A percentile compares a stretch with the other conserved stretches of the same genome.
Evolutionary conservation across 1,139 yeast genomes (phyloP).

Genomic region (Trichomonascaceae sp.): DNA sequence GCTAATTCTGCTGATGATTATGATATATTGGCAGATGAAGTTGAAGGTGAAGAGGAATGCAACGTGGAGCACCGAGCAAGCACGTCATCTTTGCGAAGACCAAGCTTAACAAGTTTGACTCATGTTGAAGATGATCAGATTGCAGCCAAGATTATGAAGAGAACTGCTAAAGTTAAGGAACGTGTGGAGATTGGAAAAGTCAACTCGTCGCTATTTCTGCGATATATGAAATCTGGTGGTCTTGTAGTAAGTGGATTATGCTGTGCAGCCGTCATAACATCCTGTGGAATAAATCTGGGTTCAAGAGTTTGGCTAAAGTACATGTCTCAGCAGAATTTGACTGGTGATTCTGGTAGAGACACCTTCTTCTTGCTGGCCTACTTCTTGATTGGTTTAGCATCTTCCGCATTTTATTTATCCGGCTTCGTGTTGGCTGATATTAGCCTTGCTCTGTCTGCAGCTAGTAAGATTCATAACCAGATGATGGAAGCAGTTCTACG

Average conservation of each 20-base stretch:
- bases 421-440: constrained; percentile 84
- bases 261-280: constrained; percentile 38
- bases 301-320: constrained; percentile 89
- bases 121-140: constrained; percentile 26
- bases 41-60: constrained; percentile 10
- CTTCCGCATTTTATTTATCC: constrained; percentile 60
- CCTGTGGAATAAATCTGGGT: constrained; percentile 55
- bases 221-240: constrained; percentile 84
- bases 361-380: constrained; percentile 66
- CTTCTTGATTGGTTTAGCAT: constrained; percentile 61
- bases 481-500: constrained; percentile 68
- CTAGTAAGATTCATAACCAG: constrained; percentile 63
- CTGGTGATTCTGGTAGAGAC: constrained; percentile 65
- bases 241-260: constrained; percentile 57
- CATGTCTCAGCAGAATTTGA: constrained; percentile 87
- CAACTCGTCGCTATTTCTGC: constrained; percentile 51
- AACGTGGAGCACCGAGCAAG: constrained; percentile 15
- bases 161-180: constrained; percentile 16
- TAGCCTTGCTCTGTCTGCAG: constrained; percentile 79
- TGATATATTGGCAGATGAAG: constrained; percentile 5
- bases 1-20: constrained; percentile 12
- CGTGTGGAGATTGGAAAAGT: constrained; percentile 17
- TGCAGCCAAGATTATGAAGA: constrained; percentile 20
- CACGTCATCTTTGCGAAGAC: constrained; percentile 52
- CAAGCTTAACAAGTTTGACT: constrained; percentile 55